Conservation (phyloP, 805 yeast genomes). For the Yarrowia sp. region DNA sequence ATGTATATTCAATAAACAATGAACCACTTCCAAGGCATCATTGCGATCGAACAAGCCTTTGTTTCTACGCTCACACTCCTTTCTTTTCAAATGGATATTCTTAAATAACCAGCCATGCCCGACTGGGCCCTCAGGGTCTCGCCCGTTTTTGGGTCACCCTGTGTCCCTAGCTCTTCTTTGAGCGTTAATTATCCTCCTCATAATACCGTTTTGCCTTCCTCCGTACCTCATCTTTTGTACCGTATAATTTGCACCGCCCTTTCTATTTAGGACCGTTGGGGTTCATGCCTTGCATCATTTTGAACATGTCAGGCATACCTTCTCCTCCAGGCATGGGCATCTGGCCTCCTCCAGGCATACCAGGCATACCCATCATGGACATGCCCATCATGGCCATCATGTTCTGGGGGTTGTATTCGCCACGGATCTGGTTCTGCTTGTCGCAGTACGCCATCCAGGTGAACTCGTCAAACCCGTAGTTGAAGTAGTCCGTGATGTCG, state of each 20-base stretch:
- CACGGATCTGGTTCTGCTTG: conserved; percentile 81
- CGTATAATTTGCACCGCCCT: neutral
- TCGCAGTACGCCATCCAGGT: conserved; percentile 94
- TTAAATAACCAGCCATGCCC: conserved; percentile 39
- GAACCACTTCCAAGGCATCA: neutral
- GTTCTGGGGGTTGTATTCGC: conserved; percentile 83
- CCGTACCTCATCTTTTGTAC: neutral
- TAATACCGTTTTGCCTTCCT: conserved; percentile 24
- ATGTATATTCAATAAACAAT: neutral
- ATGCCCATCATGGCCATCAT: conserved; percentile 58
- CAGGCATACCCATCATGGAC: conserved; percentile 43
- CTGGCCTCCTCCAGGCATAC: conserved; percentile 43
- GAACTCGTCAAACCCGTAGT: conserved; percentile 94
- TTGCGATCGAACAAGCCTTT: neutral
- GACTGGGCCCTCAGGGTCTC: conserved; percentile 36
- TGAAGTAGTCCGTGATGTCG: conserved; percentile 91
- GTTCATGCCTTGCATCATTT: conserved; percentile 35
- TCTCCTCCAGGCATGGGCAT: conserved; percentile 38
- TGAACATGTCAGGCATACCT: conserved; percentile 35
- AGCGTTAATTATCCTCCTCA: conserved; percentile 31
- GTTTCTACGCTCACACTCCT: no score
- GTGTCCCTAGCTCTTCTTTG: conserved; percentile 32
- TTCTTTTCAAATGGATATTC: conserved; percentile 35
- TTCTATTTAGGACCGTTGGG: conserved; percentile 15
- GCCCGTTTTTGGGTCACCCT: conserved; percentile 35